Evolutionary conservation across 2,329 filamentous ascomycete species (phyloP), one percentile per base, ranked within the genome.

Genomic region (Purpureocillium lavendulum): DNA sequence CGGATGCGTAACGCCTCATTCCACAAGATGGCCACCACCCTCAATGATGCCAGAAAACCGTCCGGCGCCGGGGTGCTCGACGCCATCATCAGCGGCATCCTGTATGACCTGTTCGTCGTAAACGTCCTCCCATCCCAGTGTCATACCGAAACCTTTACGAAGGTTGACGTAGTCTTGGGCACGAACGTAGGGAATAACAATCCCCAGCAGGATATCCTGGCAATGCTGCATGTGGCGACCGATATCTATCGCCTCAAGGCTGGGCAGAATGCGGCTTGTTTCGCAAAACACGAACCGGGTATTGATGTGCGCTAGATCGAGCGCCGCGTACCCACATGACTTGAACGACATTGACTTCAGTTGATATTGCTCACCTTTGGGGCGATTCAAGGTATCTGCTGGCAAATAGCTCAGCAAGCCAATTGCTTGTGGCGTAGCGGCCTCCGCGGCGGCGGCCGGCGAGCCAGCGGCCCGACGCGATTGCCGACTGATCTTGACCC

Each of bases 301-400:
- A 40, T 66, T 58, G 34, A 68, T 55, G 18, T 52, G 52, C 1
- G 51, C 39, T 0, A 44, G 24, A 14, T 62, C 57, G 2, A 81
- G 52, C 6, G 59, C 55, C 28, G 70, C 73, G 49, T 82, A 82
- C 37, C 79, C 79, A 51, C 78, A 82, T 0, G 76, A 81, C 26
- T 69, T 70, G 56, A 82, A 71, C 1, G 66, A 63, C 24, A 82
- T 56, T 12, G 50, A 56, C 18, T 55, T 53, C 16, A 69, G 49
- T 13, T 47, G 49, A 29, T 58, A 59, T n/a, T 37, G 41, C 45
- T 58, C 50, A 24, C 63, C 57, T 4, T 21, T 32, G 6, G 39
- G n/a, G 13, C 59, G 49, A n/a, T 33, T 30, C 14, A 30, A 36
- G 13, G 21, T 26, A 26, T 18, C 39, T 36, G 34, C 9, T 4